Evolutionary conservation across 2,329 filamentous ascomycete genomes (phyloP).

Genomic region (Setomelanomma holmii): DNA sequence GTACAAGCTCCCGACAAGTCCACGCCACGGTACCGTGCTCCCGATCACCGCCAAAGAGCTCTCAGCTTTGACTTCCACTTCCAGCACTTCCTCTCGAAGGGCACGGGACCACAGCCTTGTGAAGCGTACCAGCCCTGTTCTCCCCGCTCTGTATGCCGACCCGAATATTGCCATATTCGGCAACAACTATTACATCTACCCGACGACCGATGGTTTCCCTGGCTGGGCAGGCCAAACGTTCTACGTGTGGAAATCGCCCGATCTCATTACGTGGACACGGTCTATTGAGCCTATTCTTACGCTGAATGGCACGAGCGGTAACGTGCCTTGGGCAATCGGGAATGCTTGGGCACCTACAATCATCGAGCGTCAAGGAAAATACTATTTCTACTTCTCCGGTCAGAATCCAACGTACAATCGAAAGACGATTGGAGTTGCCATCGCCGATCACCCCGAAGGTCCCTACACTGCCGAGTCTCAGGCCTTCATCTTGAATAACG

Average conservation of each 20-base stretch:
- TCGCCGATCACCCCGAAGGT: conserved; percentile 28
- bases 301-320: conserved; percentile 35
- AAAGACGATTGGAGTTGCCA: conserved; percentile 38
- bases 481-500: conserved; percentile 39
- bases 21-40: conserved; percentile 63
- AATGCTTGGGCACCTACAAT: conserved; percentile 40
- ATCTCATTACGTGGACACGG: conserved; percentile 35
- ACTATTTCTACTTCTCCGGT: conserved; percentile 41
- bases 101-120: background rate
- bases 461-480: conserved; percentile 33
- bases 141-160: conserved; percentile 34
- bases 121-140: conserved; percentile 23
- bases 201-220: conserved; percentile 35
- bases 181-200: conserved; percentile 35
- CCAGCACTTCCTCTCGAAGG: background rate
- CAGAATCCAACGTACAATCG: conserved; percentile 33
- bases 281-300: conserved; percentile 30
- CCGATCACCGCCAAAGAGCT: conserved; percentile 59
- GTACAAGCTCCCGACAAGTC: conserved; percentile 58
- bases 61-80: conserved; percentile 34
- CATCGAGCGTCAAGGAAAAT: conserved; percentile 28
- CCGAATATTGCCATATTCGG: conserved; percentile 37
- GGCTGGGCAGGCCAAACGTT: conserved; percentile 37
- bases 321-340: conserved; percentile 37
- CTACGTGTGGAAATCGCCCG: conserved; percentile 35